Evolutionary conservation across 2,329 filamentous ascomycete genomes (phyloP).

Genomic region (Hymenoscyphus occultus): DNA sequence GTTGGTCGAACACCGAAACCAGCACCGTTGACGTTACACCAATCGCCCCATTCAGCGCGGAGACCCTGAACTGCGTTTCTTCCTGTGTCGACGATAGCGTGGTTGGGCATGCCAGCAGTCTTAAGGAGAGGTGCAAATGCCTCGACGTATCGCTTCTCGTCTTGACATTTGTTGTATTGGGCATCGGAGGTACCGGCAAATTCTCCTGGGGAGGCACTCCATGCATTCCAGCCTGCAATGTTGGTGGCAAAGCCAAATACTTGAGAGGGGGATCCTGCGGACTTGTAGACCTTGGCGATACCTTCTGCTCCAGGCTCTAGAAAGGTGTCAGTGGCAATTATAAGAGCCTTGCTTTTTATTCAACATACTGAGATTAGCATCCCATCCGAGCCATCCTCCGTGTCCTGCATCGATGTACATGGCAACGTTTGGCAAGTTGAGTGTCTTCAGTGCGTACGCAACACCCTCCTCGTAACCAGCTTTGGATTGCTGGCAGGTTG

Average conservation of each 20-base stretch:
- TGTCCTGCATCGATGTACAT: slow-evolving; percentile 59
- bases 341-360: background rate
- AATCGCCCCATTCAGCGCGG: slow-evolving; percentile 46
- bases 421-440: slow-evolving; percentile 54
- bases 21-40: slow-evolving; percentile 41
- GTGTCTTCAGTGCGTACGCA: slow-evolving; percentile 48
- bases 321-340: slow-evolving; percentile 12
- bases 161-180: slow-evolving; percentile 47
- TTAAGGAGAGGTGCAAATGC: slow-evolving; percentile 40
- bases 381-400: slow-evolving; percentile 58
- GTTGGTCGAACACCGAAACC: slow-evolving; percentile 37
- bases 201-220: slow-evolving; percentile 26
- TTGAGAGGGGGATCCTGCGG: slow-evolving; percentile 47
- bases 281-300: slow-evolving; percentile 48
- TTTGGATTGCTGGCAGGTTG: slow-evolving; percentile 50
- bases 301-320: slow-evolving; percentile 44
- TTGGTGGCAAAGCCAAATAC: slow-evolving; percentile 56
- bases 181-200: slow-evolving; percentile 43
- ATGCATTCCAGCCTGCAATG: slow-evolving; percentile 56
- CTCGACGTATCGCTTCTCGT: slow-evolving; percentile 40
- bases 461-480: slow-evolving; percentile 49
- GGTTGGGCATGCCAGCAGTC: slow-evolving; percentile 31
- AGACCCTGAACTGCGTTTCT: slow-evolving; percentile 48
- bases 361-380: slow-evolving; percentile 45
- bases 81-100: slow-evolving; percentile 50